Evolutionary conservation across 768 basidiomycete genomes (phyloP).

Genomic region (Cystoderma amianthinum): DNA sequence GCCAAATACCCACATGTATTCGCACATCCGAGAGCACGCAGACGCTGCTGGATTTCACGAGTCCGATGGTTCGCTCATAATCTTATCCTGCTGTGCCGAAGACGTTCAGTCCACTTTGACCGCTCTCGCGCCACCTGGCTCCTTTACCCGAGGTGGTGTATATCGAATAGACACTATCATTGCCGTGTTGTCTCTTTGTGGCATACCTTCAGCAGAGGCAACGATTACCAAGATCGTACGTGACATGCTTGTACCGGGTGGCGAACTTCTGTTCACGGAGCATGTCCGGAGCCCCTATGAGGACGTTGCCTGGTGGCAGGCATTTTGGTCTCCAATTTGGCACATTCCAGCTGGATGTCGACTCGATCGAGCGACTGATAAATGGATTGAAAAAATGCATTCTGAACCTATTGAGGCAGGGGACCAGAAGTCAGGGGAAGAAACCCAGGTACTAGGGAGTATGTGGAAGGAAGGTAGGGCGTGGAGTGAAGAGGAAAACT

Average conservation of each 20-base stretch:
- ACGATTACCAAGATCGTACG: conserved; percentile 38
- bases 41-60: conserved; percentile 45
- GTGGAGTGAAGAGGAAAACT: conserved; percentile 45
- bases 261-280: conserved; percentile 61
- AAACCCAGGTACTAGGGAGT: conserved; percentile 18
- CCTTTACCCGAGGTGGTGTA: conserved; percentile 6
- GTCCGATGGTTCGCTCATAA: conserved; percentile 40
- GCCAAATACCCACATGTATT: conserved; percentile 63
- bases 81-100: conserved; percentile 62
- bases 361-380: conserved; percentile 49
- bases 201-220: conserved; percentile 47
- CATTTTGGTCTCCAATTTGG: conserved; percentile 72
- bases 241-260: conserved; percentile 56
- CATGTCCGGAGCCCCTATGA: conserved; percentile 50
- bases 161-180: conserved; percentile 51
- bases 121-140: conserved; percentile 10
- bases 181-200: conserved; percentile 61
- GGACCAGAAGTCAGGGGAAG: no score
- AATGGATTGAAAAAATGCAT: conserved; percentile 34
- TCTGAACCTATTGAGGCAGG: no score
- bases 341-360: conserved; percentile 49
- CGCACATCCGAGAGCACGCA: conserved; percentile 42
- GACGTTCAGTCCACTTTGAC: conserved; percentile 18
- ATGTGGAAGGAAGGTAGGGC: conserved; percentile 42
- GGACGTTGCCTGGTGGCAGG: conserved; percentile 68